A percentile compares a stretch with the other conserved stretches of the same genome.
Conservation (phyloP, 257 asterid genomes). For the Primulina huaijiensis region DNA sequence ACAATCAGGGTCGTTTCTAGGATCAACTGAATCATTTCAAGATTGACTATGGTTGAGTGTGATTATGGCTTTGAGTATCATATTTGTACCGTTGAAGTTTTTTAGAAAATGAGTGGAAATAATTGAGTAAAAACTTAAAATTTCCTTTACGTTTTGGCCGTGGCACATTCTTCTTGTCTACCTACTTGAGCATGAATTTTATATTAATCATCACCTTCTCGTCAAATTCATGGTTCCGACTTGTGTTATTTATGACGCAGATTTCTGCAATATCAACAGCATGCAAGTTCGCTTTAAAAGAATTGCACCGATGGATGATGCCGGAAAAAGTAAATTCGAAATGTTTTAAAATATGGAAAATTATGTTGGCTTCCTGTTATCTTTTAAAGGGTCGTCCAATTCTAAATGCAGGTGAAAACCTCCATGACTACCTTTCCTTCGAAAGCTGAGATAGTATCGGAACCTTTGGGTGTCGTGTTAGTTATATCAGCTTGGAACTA, state of each 20-base stretch:
- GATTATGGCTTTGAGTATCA: not conserved
- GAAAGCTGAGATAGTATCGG: constrained; percentile 75
- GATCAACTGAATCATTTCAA: too few relatives aligned
- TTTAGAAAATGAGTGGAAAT: not conserved
- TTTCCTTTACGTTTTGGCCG: not conserved
- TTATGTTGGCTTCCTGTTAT: constrained; percentile 1
- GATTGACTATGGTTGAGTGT: too few relatives aligned
- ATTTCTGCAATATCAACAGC: constrained; percentile 42
- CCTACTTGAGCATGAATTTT: not conserved
- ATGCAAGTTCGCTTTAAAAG: constrained; percentile 61
- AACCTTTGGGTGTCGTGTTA: constrained; percentile 77
- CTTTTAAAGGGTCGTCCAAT: not conserved
- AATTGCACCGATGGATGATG: constrained; percentile 67
- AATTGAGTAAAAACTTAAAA: not conserved
- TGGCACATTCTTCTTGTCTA: not conserved
- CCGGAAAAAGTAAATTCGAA: constrained; percentile 59
- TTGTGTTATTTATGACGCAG: constrained; percentile 32
- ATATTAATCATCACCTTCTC: constrained; percentile 1
- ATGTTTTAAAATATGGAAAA: not conserved
- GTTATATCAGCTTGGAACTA: constrained; percentile 93
- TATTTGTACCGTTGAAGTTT: too few relatives aligned
- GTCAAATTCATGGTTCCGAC: not conserved
- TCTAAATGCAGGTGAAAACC: constrained; percentile 57
- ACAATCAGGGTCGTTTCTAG: too few relatives aligned
- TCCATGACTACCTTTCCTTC: constrained; percentile 67